These are phyloP conservation scores for Aspergillus quadricinctus DNA, from an alignment of 2,329 filamentous ascomycete species.

Conservation along the genomic window DNA sequence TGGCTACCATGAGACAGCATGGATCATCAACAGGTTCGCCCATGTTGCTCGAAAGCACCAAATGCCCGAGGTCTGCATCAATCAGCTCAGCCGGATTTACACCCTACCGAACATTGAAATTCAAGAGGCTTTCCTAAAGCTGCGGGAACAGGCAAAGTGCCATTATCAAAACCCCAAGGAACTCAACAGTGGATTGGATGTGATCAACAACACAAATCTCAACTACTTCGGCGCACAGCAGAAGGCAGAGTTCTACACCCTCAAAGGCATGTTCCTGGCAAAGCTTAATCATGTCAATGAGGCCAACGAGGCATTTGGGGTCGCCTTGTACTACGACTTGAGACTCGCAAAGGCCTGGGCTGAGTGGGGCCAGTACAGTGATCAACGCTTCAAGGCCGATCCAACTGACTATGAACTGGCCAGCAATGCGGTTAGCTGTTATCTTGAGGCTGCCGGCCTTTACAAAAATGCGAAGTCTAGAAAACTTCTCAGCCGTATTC, in stretches of 20 bases:
- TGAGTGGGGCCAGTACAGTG: constrained; percentile 98
- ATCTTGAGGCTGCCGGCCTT: constrained; percentile 89
- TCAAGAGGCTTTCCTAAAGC: constrained; percentile 95
- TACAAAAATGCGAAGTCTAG: constrained; percentile 97
- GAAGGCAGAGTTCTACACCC: constrained; percentile 97
- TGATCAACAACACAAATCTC: constrained; percentile 99
- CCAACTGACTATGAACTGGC: constrained; percentile 76
- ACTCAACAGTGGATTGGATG: constrained; percentile 86
- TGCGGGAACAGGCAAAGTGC: constrained; percentile 97
- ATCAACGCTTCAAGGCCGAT: constrained; percentile 91
- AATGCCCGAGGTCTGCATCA: constrained; percentile 95
- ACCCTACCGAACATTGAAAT: constrained; percentile 99
- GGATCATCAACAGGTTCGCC: constrained; percentile 99
- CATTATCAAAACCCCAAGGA: constrained; percentile 96
- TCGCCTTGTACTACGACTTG: constrained; percentile 92
- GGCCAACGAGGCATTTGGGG: constrained; percentile 89
- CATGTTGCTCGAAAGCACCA: constrained; percentile 97
- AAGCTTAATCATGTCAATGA: constrained; percentile 88
- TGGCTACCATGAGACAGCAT: constrained; percentile 96
- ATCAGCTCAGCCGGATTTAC: constrained; percentile 94
- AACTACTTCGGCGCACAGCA: constrained; percentile 96
- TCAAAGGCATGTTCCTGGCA: constrained; percentile 99
- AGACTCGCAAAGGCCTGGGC: constrained; percentile 96
- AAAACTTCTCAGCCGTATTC: constrained; percentile 85
- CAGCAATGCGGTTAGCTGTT: constrained; percentile 89